Base-by-base conservation (phyloP, 345 rosid genomes). In the Arabidopsis suecica region DNA sequence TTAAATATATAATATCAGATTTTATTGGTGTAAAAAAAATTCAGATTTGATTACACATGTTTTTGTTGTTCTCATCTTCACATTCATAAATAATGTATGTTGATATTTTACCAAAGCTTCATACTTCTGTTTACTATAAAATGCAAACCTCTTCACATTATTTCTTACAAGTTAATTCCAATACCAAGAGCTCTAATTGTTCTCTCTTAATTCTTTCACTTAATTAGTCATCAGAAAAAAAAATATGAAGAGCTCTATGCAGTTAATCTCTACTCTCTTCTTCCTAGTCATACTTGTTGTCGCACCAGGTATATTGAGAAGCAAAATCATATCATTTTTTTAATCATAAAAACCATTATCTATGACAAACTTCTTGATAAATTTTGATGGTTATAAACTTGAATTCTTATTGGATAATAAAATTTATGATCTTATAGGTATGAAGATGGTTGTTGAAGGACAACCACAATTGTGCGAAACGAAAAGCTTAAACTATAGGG, bases 381-480 rank as follows among this genome's bases (percentile, higher is more conserved):
- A 23, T 23, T 23, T 23, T 23, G 25, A 23, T 2, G 9, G 9
- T 37, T 4, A 60, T 60, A 37, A 36, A 60, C 18, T 40, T 23
- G 13, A 12, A 20, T 11, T 7, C 0, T 42, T 62, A 7, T 7
- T 8, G 12, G 8, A 3, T 20, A 12, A 60, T 0, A 16, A 18
- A 9, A 59, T 13, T 8, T 33, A 28, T 49, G 18, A 0, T 14
- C 1, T 9, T 49, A 18, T n/a, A 68, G 51, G 53, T 55, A 28
- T 54, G 50, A 40, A 38, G 49, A 40, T 28, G 1, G 41, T 40
- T 40, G 62, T 40, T 25, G 38, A 68, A 68, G 65, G 65, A 56
- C 55, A 69, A 44, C 47, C 47, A 13, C 65, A 45, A 44, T 1
- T 20, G 5, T 69, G 73, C 6, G 38, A 69, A 69, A 3, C 73